Percentiles rank a stretch among this genome's conserved stretches.
Conservation (phyloP, 805 yeast genomes). For the Lachancea sp. region DNA sequence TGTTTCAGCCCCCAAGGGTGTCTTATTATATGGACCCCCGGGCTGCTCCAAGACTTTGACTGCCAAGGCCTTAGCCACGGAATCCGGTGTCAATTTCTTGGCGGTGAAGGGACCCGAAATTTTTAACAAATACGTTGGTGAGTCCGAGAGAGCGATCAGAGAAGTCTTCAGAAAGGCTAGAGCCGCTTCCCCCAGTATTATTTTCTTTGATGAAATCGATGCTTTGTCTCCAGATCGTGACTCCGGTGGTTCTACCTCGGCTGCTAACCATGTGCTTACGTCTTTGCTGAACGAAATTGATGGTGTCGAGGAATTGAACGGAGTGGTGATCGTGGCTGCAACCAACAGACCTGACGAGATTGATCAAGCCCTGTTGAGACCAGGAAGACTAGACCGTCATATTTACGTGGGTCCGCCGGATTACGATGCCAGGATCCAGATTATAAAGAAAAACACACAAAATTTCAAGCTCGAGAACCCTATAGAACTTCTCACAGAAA, state of each 20-base stretch:
- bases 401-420: constrained; percentile 94
- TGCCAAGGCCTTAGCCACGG: constrained; percentile 93
- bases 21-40: constrained; percentile 92
- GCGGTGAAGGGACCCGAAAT: constrained; percentile 98
- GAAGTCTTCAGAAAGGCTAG: constrained; percentile 90
- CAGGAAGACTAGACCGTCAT: constrained; percentile 92
- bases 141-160: constrained; percentile 86
- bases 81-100: constrained; percentile 85
- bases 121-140: constrained; percentile 93
- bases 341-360: constrained; percentile 92
- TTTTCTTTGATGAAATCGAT: constrained; percentile 95
- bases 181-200: constrained; percentile 90
- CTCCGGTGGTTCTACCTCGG: constrained; percentile 51
- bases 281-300: constrained; percentile 91
- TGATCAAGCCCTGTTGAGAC: constrained; percentile 88
- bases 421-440: constrained; percentile 67
- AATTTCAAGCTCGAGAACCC: constrained; percentile 50
- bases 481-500: constrained; percentile 42
- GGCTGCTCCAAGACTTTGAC: constrained; percentile 95
- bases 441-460: constrained; percentile 59
- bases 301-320: constrained; percentile 92
- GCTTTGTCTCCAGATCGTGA: constrained; percentile 80
- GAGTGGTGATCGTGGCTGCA: constrained; percentile 92
- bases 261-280: constrained; percentile 80
- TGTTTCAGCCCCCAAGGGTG: constrained; percentile 87